Evolutionary conservation across 768 basidiomycete species (phyloP).

Genomic region (Lyophyllum shimeji): DNA sequence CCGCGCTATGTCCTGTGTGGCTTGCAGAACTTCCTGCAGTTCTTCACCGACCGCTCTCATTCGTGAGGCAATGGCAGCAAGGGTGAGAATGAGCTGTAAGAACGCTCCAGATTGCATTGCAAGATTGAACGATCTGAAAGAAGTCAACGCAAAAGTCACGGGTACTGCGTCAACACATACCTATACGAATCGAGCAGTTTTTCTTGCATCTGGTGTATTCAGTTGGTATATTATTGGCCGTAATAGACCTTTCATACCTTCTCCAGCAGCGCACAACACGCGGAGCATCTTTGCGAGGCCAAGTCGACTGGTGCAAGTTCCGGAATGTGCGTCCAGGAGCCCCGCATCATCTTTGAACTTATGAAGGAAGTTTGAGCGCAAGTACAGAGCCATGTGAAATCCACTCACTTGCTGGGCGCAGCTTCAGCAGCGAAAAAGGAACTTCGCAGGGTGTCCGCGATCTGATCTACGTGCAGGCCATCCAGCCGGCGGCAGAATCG

Average conservation of each 20-base stretch:
- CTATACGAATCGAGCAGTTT: slow-evolving; percentile 42
- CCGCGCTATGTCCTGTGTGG: slow-evolving; percentile 23
- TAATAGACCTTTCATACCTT: slow-evolving; percentile 35
- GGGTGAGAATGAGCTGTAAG: slow-evolving; percentile 60
- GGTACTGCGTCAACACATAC: slow-evolving; percentile 29
- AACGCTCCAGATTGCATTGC: slow-evolving; percentile 76
- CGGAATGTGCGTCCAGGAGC: slow-evolving; percentile 67
- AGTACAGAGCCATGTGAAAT: neutral
- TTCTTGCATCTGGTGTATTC: slow-evolving; percentile 16
- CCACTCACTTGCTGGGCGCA: slow-evolving; percentile 35
- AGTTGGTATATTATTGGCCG: neutral
- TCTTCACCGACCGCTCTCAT: slow-evolving; percentile 46
- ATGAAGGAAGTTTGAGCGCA: slow-evolving; percentile 1
- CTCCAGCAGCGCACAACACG: slow-evolving; percentile 38
- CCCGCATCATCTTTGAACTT: slow-evolving; percentile 54
- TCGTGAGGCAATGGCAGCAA: slow-evolving; percentile 63
- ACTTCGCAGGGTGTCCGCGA: slow-evolving; percentile 39
- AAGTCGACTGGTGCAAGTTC: slow-evolving; percentile 30
- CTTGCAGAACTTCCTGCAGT: slow-evolving; percentile 37
- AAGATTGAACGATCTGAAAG: slow-evolving; percentile 55
- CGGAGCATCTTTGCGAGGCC: slow-evolving; percentile 34
- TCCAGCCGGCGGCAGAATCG: slow-evolving; percentile 44
- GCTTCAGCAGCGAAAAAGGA: slow-evolving; percentile 49
- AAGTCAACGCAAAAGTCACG: neutral
- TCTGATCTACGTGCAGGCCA: slow-evolving; percentile 26